A percentile compares a stretch with the other conserved stretches of the same genome.
Evolutionary conservation across 2,329 filamentous ascomycete species (phyloP).

Genomic region (Ilyonectria destructans): DNA sequence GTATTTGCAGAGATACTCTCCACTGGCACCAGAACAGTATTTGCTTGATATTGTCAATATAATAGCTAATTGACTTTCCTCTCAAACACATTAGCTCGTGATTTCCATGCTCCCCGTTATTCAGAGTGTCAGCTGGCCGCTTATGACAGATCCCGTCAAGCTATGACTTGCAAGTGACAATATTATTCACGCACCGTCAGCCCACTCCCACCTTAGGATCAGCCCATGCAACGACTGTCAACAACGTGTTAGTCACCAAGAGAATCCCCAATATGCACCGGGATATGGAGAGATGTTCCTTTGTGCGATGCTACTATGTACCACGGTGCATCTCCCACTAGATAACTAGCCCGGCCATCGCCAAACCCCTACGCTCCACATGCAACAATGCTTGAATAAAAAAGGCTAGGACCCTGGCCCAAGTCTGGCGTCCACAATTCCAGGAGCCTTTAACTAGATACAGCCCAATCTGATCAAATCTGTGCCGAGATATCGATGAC

Average conservation of each 20-base stretch:
- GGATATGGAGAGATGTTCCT: neutral
- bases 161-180: no score
- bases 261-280: neutral
- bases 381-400: slow-evolving; percentile 11
- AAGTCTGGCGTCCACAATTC: slow-evolving; percentile 9
- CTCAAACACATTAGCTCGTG: slow-evolving; percentile 7
- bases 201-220: no score
- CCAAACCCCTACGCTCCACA: slow-evolving; percentile 15
- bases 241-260: neutral
- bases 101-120: neutral
- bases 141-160: no score
- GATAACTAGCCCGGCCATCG: neutral
- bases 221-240: neutral
- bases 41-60: slow-evolving; percentile 28
- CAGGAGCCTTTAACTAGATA: neutral
- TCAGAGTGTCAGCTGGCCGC: neutral
- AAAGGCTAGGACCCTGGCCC: slow-evolving; percentile 15
- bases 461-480: slow-evolving; percentile 32
- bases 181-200: no score
- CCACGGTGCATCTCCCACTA: neutral
- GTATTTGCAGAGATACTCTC: slow-evolving; percentile 28
- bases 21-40: slow-evolving; percentile 21
- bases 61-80: slow-evolving; percentile 20
- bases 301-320: neutral
- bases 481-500: slow-evolving; percentile 22